Base-by-base conservation (phyloP, 1,139 yeast species). In the Protomyces pachydermus region DNA sequence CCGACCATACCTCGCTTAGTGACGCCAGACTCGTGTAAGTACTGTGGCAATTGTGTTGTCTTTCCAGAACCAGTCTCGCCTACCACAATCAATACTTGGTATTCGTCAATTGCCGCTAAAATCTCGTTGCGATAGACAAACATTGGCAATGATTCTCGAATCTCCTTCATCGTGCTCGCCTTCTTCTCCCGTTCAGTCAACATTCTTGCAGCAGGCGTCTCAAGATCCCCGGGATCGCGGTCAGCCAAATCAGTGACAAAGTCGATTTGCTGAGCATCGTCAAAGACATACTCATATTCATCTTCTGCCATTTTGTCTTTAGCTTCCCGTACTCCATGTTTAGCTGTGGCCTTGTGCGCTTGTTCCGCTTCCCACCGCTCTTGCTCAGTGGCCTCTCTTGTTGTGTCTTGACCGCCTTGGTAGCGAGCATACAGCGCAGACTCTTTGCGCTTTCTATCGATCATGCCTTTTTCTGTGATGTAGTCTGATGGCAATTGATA, bases 31-130 rank as follows among this genome's bases (percentile, higher is more conserved):
- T 91, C 97, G 69, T 84, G 82, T 32, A 93, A 77, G 72, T 85
- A 93, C 71, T 93, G 98, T 0, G 98, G 97, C 12, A 93, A 76
- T 74, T 93, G 97, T 0, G 98, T 93, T 0, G 98, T 93, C 71
- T 93, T 93, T 70, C 98, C 98, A 0, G 97, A 91, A 56, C 98
- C 98, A 0, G 98, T 93, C 73, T 93, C 98, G 66, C 98, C 98
- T 42, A 93, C 97, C 56, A 93, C 87, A 52, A 93, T 87, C 48
- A 91, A 73, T 39, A 91, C 87, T 72, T 90, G 96, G 70, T 88
- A 83, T 16, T 81, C 75, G 23, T 74, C 72, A 2, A 93, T 80
- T 0, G 90, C 84, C 0, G 81, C 79, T n/a, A 93, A 74, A 35
- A 93, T 80, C 60, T 83, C 80, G 1, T 81, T 77, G 64, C 90